Evolutionary conservation across 768 basidiomycete species (phyloP), one percentile per base, ranked within the genome.

Genomic region (Calvatia gigantea): DNA sequence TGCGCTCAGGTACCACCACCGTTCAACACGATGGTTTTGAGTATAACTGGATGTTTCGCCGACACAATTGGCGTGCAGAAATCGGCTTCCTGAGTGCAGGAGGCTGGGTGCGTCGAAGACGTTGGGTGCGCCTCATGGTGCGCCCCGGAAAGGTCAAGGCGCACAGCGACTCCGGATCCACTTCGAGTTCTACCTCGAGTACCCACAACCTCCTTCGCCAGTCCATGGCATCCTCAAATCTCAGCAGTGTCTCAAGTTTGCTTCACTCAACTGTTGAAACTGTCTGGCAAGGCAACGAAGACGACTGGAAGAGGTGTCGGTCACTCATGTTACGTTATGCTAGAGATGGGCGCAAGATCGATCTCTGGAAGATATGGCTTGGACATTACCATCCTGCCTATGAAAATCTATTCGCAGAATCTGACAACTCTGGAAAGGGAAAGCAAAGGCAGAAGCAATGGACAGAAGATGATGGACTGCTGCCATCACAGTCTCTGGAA

Each of bases 71-170:
- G 91, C 78, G 81, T 15, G 72, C 87, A 0, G 70, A 79, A 49
- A 75, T 84, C 1, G 87, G 89, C 7, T 62, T 71, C 23, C 63
- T 86, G 39, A 82, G 82, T 64, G 70, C 81, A 6, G 87, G 87
- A 31, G 86, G 85, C 3, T 90, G 81, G 80, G 91, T 94, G 32
- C 77, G 91, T 29, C 74, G 91, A 43, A 76, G 91, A 44, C 75
- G 87, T n/a, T 94, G 91, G 91, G 72, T 94, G 31, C 79, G 91
- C 46, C 75, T 93, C 25, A 93, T 93, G 91, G 81, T 90, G 75
- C 78, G 86, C 12, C 86, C 88, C 3, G 80, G 61, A 12, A 60
- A 70, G 54, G 27, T 43, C 23, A 52, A 60, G 42, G 54, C 57
- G 31, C 55, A 58, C 49, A 56, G 51, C 51, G 56, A 19, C 52